These are phyloP conservation scores for Graphiopsis chlorocephala DNA, from an alignment of 2,329 filamentous ascomycete genomes.

Conservation along the genomic window DNA sequence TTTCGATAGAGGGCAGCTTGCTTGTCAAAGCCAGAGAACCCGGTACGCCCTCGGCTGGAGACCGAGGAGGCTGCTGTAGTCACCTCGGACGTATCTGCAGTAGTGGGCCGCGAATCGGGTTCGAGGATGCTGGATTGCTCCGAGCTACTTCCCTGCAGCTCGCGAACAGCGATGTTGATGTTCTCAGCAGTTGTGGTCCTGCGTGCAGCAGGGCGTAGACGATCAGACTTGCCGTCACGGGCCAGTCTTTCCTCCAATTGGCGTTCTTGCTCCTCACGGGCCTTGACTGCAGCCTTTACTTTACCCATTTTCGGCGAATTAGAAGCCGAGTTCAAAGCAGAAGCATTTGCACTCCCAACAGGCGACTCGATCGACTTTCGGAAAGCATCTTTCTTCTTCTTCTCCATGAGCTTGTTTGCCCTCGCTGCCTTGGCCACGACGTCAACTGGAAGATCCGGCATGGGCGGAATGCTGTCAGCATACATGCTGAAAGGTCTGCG, in stretches of 20 bases:
- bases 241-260: slow-evolving; percentile 1
- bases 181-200: neutral
- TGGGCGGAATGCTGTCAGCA: slow-evolving; percentile 28
- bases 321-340: neutral
- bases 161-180: slow-evolving; percentile 9
- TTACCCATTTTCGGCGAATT: slow-evolving; percentile 5
- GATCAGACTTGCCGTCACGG: neutral
- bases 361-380: neutral
- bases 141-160: slow-evolving; percentile 17
- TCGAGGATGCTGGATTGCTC: slow-evolving; percentile 17
- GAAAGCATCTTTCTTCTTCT: slow-evolving; percentile 4
- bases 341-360: neutral
- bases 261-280: slow-evolving; percentile 12
- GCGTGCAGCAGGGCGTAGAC: neutral
- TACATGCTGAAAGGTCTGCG: slow-evolving; percentile 20
- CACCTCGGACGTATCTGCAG: slow-evolving; percentile 1
- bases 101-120: slow-evolving; percentile 9
- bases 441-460: slow-evolving; percentile 33
- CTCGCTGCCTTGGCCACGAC: slow-evolving; percentile 26
- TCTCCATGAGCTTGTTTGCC: slow-evolving; percentile 22
- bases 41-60: slow-evolving; percentile 21
- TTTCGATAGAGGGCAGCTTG: slow-evolving; percentile 33
- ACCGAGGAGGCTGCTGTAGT: slow-evolving; percentile 13
- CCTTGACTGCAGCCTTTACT: slow-evolving; percentile 7
- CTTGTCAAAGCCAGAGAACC: slow-evolving; percentile 30